Evolutionary conservation across 2,329 filamentous ascomycete genomes (phyloP), one percentile per base, ranked within the genome.

Genomic region (Diaporthe sp.): DNA sequence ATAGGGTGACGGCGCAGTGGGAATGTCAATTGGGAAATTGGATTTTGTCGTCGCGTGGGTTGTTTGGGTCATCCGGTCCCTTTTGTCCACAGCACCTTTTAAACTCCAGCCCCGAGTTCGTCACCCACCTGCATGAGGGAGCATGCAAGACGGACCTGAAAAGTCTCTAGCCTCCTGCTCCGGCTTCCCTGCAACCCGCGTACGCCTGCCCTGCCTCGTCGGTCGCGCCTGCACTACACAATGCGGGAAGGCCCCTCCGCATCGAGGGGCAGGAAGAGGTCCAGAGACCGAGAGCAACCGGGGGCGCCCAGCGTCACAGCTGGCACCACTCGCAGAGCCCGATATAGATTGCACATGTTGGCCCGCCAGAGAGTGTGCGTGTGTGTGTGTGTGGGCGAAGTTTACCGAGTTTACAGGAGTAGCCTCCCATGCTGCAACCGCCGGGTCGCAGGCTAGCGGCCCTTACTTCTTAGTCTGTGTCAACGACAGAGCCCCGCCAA

Each of bases 71-170:
- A 61, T 12, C 25, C 19, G 3, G 6, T 13, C 38, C 30, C 19
- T 2, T 9, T 22, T 7, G 25, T 13, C 17, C 10, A 28, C 6
- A 28, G 38, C 4, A 17, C 19, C 35, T 47, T 42, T 13, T 28
- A 38, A 54, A 50, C 60, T 25, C 35, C 45, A 64, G 54, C 74
- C 74, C 74, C 72, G 72, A 74, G 67, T n/a, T 45, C 25, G 28
- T 67, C 55, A 42, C 57, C 57, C 45, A 42, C 67, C 45, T 73
- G 28, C 68, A 71, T 60, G 54, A 57, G 45, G 38, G 33, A 47
- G n/a, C 47, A 61, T 77, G 76, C 76, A 77, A 47, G 74, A 72
- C 33, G 45, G 64, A 40, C 71, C 74, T 61, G 70, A 74, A 74
- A 74, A 64, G 47, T 64, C 61, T 74, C 71, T 75, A 74, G 67